phyloP scores from a whole-genome alignment of 2,329 filamentous ascomycete species.

The Phaeosphaeria sp. region DNA sequence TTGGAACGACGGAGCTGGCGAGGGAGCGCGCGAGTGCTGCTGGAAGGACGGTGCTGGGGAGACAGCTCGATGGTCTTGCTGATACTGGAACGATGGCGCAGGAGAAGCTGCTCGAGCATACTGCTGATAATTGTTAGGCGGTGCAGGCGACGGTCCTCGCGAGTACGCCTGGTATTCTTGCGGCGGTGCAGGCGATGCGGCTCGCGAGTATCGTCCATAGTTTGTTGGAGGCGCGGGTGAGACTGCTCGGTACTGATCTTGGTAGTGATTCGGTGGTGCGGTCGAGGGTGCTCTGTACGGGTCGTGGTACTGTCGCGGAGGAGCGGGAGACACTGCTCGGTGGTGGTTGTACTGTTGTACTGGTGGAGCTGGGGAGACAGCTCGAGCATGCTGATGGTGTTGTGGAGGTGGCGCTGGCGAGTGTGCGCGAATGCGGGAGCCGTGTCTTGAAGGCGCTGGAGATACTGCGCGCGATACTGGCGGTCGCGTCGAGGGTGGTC shows the following conservation, averaged over 20 bases:
- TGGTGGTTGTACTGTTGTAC: slow-evolving; percentile 32
- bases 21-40: slow-evolving; percentile 33
- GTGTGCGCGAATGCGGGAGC: slow-evolving; percentile 36
- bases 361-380: slow-evolving; percentile 32
- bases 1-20: slow-evolving; percentile 45
- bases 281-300: slow-evolving; percentile 31
- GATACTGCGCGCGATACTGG: slow-evolving; percentile 46
- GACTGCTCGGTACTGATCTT: slow-evolving; percentile 22
- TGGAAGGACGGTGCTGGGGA: slow-evolving; percentile 43
- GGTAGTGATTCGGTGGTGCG: slow-evolving; percentile 30
- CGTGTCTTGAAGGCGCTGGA: slow-evolving; percentile 41
- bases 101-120: slow-evolving; percentile 43
- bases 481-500: slow-evolving; percentile 14
- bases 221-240: slow-evolving; percentile 37
- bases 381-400: slow-evolving; percentile 22
- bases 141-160: slow-evolving; percentile 33
- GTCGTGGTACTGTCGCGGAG: slow-evolving; percentile 24
- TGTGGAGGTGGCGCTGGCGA: slow-evolving; percentile 24
- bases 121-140: slow-evolving; percentile 28
- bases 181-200: slow-evolving; percentile 38
- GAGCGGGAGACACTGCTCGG: slow-evolving; percentile 36
- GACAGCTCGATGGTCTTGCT: slow-evolving; percentile 23
- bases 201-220: slow-evolving; percentile 29
- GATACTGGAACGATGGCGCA: slow-evolving; percentile 33
- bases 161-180: slow-evolving; percentile 29